Percentiles rank a stretch among this genome's conserved stretches.
phyloP scores from a whole-genome alignment of 2,329 filamentous ascomycete species.

The Metarhizium humberi region DNA sequence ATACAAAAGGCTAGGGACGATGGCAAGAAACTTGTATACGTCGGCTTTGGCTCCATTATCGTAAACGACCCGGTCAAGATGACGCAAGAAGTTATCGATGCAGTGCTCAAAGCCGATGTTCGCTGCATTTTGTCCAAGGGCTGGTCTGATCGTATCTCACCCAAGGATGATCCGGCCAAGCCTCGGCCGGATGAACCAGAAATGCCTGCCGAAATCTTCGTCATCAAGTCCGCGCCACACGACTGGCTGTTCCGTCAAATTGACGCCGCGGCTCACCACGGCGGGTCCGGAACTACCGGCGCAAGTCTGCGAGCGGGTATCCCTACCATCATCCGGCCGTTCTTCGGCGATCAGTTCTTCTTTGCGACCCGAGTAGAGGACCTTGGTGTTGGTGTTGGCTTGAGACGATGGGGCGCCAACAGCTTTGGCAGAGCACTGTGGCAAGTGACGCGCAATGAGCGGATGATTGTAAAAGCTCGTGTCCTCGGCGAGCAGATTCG shows the following conservation, averaged over 20 bases:
- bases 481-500: constrained; percentile 81
- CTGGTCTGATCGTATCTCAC: constrained; percentile 74
- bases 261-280: constrained; percentile 90
- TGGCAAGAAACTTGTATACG: constrained; percentile 86
- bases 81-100: constrained; percentile 87
- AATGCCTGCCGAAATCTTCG: constrained; percentile 69
- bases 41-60: constrained; percentile 94
- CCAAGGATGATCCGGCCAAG: constrained; percentile 32
- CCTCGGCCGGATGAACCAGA: constrained; percentile 53
- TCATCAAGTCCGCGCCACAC: constrained; percentile 85
- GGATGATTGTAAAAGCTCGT: constrained; percentile 83
- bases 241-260: constrained; percentile 95
- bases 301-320: constrained; percentile 85
- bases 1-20: constrained; percentile 76
- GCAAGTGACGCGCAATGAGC: constrained; percentile 81
- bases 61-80: constrained; percentile 82
- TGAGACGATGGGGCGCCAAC: constrained; percentile 83
- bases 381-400: constrained; percentile 79
- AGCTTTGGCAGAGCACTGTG: constrained; percentile 79
- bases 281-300: constrained; percentile 88
- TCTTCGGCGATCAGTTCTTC: constrained; percentile 98
- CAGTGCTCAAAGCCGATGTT: constrained; percentile 83
- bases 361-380: constrained; percentile 87
- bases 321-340: constrained; percentile 90
- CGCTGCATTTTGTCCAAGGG: constrained; percentile 93